These are phyloP conservation scores for Arthrobotrys iridis DNA, from an alignment of 2,329 filamentous ascomycete genomes.

Conservation along the genomic window DNA sequence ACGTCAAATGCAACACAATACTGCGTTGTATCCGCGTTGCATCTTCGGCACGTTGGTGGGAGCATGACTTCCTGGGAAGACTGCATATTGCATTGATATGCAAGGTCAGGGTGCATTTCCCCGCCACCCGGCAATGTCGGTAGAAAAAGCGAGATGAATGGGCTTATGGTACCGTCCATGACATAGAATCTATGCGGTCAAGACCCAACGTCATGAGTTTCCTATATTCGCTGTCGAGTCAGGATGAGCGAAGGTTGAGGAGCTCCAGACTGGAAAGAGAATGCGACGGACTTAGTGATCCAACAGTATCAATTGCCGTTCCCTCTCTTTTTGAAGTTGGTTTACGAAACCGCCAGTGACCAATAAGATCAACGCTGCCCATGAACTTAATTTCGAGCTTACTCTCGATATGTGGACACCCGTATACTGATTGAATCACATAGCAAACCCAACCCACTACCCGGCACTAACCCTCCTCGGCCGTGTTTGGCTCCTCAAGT, in stretches of 20 bases:
- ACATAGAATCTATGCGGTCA: not conserved
- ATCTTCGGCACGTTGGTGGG: no score
- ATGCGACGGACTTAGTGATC: no score
- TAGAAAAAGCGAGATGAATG: not conserved
- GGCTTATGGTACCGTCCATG: not conserved
- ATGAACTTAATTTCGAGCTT: no score
- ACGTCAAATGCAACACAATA: no score
- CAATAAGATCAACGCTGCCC: no score
- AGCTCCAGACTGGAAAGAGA: not conserved
- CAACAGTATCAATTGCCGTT: no score
- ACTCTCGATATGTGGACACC: no score
- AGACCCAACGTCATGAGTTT: not conserved
- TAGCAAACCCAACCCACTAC: constrained; percentile 28
- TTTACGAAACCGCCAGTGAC: no score
- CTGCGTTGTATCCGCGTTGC: no score
- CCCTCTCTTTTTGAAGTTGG: no score
- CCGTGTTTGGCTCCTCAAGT: constrained; percentile 41
- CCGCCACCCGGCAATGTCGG: not conserved
- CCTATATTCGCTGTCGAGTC: not conserved
- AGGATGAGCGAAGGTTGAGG: not conserved
- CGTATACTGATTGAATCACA: not conserved
- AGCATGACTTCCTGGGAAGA: no score
- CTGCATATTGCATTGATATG: no score
- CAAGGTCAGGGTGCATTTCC: not conserved
- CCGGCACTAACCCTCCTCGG: constrained; percentile 38